Percentiles rank a stretch among this genome's conserved stretches.
phyloP scores from a whole-genome alignment of 768 basidiomycete species.

The Rhizopogon vinicolor region DNA sequence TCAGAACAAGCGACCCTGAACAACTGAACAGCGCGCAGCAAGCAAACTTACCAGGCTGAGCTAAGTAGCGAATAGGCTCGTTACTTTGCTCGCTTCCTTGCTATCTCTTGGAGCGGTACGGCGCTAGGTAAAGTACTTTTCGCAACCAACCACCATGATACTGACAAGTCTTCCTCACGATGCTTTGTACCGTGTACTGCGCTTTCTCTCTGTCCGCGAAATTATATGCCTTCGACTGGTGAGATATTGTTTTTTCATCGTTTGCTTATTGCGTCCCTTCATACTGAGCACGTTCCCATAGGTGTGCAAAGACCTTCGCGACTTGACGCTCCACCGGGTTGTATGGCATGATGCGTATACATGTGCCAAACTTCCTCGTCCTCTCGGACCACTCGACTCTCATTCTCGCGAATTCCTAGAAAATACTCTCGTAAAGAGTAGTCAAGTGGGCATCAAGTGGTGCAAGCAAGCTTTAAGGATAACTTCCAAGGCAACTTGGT shows the following conservation, averaged over 20 bases:
- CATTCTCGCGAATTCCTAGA: background rate
- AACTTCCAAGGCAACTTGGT: background rate
- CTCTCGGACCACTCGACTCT: background rate
- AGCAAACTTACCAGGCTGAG: too few species aligned
- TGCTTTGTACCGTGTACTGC: background rate
- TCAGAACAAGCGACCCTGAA: too few species aligned
- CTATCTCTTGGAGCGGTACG: background rate
- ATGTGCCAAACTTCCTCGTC: background rate
- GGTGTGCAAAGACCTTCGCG: background rate
- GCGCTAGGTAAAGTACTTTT: background rate
- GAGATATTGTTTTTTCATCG: background rate
- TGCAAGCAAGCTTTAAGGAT: background rate
- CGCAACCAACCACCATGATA: background rate
- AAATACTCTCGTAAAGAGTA: background rate
- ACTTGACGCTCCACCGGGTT: background rate
- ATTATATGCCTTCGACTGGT: conserved; percentile 1
- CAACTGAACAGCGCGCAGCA: too few species aligned
- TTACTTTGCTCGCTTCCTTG: background rate
- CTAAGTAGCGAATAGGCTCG: background rate
- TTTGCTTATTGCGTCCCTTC: background rate
- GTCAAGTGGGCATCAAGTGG: background rate
- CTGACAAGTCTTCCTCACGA: background rate
- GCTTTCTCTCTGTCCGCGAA: background rate
- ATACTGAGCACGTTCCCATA: background rate
- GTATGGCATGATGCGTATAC: background rate